These are phyloP conservation scores for Xylariaceae sp. DNA, from an alignment of 2,329 filamentous ascomycete genomes.

Conservation along the genomic window DNA sequence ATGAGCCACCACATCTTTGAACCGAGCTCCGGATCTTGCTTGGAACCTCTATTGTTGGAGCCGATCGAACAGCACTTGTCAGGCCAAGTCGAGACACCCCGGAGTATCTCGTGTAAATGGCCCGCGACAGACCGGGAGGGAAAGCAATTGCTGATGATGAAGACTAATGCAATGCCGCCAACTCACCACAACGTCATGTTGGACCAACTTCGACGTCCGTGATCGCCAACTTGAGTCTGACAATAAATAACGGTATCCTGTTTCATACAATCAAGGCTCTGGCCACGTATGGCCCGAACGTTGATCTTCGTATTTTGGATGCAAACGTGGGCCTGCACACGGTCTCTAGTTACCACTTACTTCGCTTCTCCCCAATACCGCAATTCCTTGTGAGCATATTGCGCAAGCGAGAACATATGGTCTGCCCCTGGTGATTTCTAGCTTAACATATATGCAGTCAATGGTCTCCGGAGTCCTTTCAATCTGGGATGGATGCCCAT, in stretches of 20 bases:
- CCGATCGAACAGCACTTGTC: neutral
- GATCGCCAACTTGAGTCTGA: neutral
- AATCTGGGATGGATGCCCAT: neutral
- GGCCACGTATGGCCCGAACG: neutral
- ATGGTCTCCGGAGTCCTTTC: too few relatives aligned
- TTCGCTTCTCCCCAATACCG: too few relatives aligned
- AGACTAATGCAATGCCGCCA: constrained; percentile 13
- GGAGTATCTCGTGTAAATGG: constrained; percentile 11
- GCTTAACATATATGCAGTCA: too few relatives aligned
- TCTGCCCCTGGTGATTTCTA: too few relatives aligned
- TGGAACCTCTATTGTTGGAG: constrained; percentile 11
- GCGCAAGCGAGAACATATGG: too few relatives aligned
- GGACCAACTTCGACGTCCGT: neutral
- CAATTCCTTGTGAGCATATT: too few relatives aligned
- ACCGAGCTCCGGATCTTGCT: constrained; percentile 3
- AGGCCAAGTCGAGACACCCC: constrained; percentile 9
- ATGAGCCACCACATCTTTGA: constrained; percentile 3
- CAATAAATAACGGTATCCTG: too few relatives aligned
- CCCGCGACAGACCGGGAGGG: constrained; percentile 5
- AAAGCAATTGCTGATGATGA: constrained; percentile 10
- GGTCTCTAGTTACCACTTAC: too few relatives aligned
- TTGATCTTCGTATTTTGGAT: neutral
- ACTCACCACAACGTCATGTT: constrained; percentile 6
- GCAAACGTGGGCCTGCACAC: neutral
- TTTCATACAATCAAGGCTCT: too few relatives aligned